Conservation (phyloP, 768 basidiomycete genomes). For the Leccinum subgranulosum region DNA sequence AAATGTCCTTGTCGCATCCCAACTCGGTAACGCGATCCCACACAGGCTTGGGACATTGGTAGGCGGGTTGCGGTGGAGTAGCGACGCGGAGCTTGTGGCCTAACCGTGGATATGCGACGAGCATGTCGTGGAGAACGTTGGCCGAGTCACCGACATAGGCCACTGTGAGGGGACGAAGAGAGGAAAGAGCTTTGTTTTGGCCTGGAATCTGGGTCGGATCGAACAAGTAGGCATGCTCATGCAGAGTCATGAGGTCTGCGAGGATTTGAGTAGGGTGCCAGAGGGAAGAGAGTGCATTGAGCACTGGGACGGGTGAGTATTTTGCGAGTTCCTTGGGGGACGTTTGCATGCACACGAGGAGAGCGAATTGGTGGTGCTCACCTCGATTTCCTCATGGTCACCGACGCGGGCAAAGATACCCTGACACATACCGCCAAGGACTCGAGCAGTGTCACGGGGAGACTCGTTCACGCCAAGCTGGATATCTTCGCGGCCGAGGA, state of each 20-base stretch:
- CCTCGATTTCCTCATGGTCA: conserved; percentile 90
- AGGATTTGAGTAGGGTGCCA: conserved; percentile 98
- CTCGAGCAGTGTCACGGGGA: conserved; percentile 76
- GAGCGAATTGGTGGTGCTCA: conserved; percentile 32
- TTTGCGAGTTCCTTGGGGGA: conserved; percentile 76
- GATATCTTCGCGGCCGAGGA: conserved; percentile 86
- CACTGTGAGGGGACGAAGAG: conserved; percentile 77
- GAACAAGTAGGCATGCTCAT: conserved; percentile 68
- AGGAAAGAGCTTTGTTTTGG: conserved; percentile 37
- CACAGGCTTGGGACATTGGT: conserved; percentile 68
- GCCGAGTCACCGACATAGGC: conserved; percentile 94
- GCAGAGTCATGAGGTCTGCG: conserved; percentile 87
- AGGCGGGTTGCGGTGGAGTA: conserved; percentile 57
- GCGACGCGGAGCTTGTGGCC: conserved; percentile 87
- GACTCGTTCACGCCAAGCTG: conserved; percentile 96
- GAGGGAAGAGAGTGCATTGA: conserved; percentile 92
- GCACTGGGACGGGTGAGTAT: conserved; percentile 88
- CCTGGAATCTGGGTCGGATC: conserved; percentile 23
- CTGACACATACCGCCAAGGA: conserved; percentile 93
- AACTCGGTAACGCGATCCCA: conserved; percentile 80
- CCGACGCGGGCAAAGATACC: conserved; percentile 97
- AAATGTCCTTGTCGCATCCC: conserved; percentile 67
- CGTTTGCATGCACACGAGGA: background rate
- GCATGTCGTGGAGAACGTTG: conserved; percentile 96
- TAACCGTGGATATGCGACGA: conserved; percentile 89